phyloP scores from a whole-genome alignment of 192 early-diverging fungal genomes.

The Coemansia aciculifera region DNA sequence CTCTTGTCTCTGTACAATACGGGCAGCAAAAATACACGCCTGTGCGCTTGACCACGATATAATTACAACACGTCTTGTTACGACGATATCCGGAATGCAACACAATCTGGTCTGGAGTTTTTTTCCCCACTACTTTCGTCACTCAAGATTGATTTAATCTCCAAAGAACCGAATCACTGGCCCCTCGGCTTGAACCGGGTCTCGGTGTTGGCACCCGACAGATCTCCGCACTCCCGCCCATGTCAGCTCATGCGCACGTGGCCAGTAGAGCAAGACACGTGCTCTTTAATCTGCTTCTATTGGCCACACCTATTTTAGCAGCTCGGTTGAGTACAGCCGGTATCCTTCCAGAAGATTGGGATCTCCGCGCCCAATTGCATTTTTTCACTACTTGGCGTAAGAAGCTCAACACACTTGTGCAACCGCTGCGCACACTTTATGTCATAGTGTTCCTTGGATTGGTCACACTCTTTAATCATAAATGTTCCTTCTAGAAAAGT shows the following conservation, averaged over 20 bases:
- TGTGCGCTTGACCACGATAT: not conserved
- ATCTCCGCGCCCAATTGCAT: not conserved
- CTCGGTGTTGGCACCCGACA: not conserved
- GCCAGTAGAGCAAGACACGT: not conserved
- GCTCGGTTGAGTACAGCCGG: not conserved
- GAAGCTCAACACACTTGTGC: not conserved
- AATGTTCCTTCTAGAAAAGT: not conserved
- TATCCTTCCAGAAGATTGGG: not conserved
- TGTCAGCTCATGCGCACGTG: not conserved
- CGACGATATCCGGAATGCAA: not conserved
- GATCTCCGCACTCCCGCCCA: not conserved
- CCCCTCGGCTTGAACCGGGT: not conserved
- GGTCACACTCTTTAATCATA: not conserved
- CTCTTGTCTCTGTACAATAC: not conserved
- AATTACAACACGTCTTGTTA: not conserved
- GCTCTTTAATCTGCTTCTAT: not conserved
- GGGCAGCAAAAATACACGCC: not conserved
- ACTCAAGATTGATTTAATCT: not conserved
- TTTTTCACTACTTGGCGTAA: not conserved
- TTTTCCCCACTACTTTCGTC: not conserved
- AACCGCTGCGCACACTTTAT: not conserved
- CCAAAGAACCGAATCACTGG: not conserved
- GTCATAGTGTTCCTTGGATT: not conserved
- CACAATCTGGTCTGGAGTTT: no score
- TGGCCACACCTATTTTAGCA: not conserved